A percentile compares a stretch with the other conserved stretches of the same genome.
phyloP scores from a whole-genome alignment of 306 rosid genomes.

The Prunus mume region DNA sequence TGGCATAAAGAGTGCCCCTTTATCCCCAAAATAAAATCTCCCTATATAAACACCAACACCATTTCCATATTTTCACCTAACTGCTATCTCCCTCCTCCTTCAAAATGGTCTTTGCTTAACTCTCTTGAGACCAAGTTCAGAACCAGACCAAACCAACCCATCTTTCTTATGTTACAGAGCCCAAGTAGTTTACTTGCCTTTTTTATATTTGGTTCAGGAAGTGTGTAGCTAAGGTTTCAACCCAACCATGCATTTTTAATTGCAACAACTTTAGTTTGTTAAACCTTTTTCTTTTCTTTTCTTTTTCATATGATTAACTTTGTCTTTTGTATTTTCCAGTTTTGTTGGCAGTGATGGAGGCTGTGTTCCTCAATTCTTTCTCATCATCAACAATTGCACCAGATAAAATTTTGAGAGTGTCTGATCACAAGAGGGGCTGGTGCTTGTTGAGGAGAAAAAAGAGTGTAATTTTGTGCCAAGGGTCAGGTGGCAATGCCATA shows the following conservation, averaged over 20 bases:
- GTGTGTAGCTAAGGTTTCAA: slow-evolving; percentile 46
- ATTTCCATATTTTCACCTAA: slow-evolving; percentile 46
- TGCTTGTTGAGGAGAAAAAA: slow-evolving; percentile 38
- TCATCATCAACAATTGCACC: slow-evolving; percentile 30
- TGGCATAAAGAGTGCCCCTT: slow-evolving; percentile 65
- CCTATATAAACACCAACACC: slow-evolving; percentile 20
- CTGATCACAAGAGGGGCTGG: slow-evolving; percentile 26
- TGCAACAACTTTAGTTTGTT: slow-evolving; percentile 26
- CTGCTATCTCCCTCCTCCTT: slow-evolving; percentile 58
- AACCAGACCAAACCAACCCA: slow-evolving; percentile 33
- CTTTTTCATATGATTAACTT: slow-evolving; percentile 10
- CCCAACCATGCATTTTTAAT: slow-evolving; percentile 43
- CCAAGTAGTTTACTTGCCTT: slow-evolving; percentile 62
- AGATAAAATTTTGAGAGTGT: slow-evolving; percentile 23
- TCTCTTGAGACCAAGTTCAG: not conserved
- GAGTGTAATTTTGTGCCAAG: slow-evolving; percentile 49
- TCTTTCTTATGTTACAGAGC: slow-evolving; percentile 32
- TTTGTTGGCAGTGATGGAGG: slow-evolving; percentile 52
- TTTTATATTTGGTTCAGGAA: slow-evolving; percentile 24
- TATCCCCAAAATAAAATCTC: slow-evolving; percentile 23
- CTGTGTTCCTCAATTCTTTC: slow-evolving; percentile 49
- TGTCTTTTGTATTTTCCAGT: not conserved
- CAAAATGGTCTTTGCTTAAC: slow-evolving; percentile 26
- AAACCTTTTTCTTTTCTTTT: not conserved
- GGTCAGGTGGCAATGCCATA: slow-evolving; percentile 45